These are phyloP conservation scores for Zygosaccharomyces rouxii DNA, from an alignment of 805 yeast genomes.

Conservation along the genomic window DNA sequence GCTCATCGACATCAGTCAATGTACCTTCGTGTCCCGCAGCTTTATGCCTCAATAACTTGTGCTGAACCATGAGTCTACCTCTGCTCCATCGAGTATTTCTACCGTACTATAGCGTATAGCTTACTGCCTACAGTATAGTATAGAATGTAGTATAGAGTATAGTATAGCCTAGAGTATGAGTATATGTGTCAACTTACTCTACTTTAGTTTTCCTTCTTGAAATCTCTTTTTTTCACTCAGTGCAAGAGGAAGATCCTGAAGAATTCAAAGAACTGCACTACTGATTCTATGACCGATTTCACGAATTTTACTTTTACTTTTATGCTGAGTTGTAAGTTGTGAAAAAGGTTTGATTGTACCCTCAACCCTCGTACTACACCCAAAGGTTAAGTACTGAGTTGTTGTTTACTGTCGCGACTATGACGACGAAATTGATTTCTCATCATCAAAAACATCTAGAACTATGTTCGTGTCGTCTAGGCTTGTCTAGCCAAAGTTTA, in stretches of 20 bases:
- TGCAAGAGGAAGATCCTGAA: background rate
- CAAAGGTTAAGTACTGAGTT: background rate
- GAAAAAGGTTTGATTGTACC: background rate
- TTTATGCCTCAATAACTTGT: conserved; percentile 43
- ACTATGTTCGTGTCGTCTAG: conserved; percentile 1
- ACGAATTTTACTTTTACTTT: background rate
- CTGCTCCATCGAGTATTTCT: conserved; percentile 3
- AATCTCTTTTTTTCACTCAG: background rate
- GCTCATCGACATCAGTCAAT: conserved; percentile 55
- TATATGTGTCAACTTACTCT: background rate
- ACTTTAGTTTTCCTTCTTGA: background rate
- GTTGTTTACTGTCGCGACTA: background rate
- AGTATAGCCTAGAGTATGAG: background rate
- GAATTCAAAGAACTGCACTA: background rate
- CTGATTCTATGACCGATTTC: background rate
- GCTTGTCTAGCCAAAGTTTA: background rate
- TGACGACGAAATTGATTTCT: background rate
- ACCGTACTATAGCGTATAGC: background rate
- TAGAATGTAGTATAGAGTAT: background rate
- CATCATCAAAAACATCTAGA: conserved; percentile 3
- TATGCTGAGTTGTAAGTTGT: background rate
- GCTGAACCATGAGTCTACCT: conserved; percentile 4
- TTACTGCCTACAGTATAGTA: background rate
- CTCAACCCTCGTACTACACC: background rate
- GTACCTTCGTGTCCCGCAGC: conserved; percentile 95